phyloP scores from a whole-genome alignment of 805 yeast genomes.

The Millerozyma miso region DNA sequence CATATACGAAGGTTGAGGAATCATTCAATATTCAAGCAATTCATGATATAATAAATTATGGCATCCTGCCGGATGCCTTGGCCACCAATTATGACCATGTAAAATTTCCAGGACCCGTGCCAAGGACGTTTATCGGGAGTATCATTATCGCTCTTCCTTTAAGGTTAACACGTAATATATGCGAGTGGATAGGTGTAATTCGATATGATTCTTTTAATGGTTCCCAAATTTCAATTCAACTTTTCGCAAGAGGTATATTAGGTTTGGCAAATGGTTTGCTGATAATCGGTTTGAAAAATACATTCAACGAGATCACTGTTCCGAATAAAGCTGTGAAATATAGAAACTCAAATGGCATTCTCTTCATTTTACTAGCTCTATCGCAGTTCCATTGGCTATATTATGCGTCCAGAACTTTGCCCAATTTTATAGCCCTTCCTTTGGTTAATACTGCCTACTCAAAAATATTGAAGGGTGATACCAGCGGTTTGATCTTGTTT shows the following conservation, averaged over 20 bases:
- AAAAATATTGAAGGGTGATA: conserved; percentile 46
- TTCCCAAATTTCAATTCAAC: conserved; percentile 46
- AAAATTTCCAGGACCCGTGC: conserved; percentile 84
- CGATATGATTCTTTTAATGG: conserved; percentile 6
- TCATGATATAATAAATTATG: conserved; percentile 72
- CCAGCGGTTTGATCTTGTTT: conserved; percentile 46
- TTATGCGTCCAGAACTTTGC: conserved; percentile 81
- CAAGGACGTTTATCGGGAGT: conserved; percentile 79
- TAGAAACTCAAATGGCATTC: conserved; percentile 36
- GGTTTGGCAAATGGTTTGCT: conserved; percentile 59
- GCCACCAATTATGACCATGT: conserved; percentile 63
- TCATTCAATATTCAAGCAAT: conserved; percentile 88
- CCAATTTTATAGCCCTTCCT: conserved; percentile 85
- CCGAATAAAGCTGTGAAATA: conserved; percentile 13
- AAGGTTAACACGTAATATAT: conserved; percentile 26
- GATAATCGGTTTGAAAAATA: conserved; percentile 47
- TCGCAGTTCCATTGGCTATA: conserved; percentile 77
- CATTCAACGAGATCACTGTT: conserved; percentile 19
- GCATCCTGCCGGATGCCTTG: conserved; percentile 33
- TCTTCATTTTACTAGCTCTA: conserved; percentile 57
- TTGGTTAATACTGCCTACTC: conserved; percentile 55
- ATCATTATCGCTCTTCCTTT: conserved; percentile 46
- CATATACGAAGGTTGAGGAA: conserved; percentile 91
- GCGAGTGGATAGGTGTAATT: conserved; percentile 17
- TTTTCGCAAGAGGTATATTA: conserved; percentile 52